Evolutionary conservation across 345 rosid genomes (phyloP).

Genomic region (Laguncularia racemosa): DNA sequence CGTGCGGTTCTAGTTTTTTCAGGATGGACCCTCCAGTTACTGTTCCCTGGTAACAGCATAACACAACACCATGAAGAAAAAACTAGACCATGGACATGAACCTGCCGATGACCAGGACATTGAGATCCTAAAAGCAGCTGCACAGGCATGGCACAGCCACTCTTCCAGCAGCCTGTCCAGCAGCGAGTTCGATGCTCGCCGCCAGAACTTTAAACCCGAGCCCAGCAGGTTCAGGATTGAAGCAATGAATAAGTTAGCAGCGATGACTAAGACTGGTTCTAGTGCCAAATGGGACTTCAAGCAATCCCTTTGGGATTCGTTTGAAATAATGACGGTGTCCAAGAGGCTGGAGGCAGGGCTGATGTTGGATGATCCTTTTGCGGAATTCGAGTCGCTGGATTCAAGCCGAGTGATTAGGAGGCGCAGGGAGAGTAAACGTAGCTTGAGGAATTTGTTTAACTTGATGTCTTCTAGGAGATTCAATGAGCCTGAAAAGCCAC

Average conservation of each 20-base stretch:
- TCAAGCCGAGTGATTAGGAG: conserved; percentile 6
- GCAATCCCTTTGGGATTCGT: conserved; percentile 69
- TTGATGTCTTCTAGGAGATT: conserved; percentile 45
- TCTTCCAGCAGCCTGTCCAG: conserved; percentile 33
- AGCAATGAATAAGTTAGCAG: conserved; percentile 20
- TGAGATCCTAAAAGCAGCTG: conserved; percentile 77
- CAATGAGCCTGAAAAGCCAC: conserved; percentile 17
- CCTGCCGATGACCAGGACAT: conserved; percentile 25
- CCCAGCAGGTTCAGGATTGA: conserved; percentile 75
- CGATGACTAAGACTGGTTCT: too few species aligned
- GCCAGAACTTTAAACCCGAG: conserved; percentile 29
- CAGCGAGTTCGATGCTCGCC: conserved; percentile 45
- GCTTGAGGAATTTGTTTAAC: conserved; percentile 59
- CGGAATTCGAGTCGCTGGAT: conserved; percentile 2
- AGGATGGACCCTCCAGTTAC: not conserved
- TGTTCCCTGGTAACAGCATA: not conserved
- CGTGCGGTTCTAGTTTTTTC: too few species aligned
- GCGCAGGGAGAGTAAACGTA: conserved; percentile 43
- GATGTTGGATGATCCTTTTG: conserved; percentile 27
- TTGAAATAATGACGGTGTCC: conserved; percentile 59
- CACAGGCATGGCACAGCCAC: conserved; percentile 77
- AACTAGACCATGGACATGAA: conserved; percentile 33
- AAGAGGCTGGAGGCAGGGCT: conserved; percentile 56
- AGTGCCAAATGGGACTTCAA: conserved; percentile 50
- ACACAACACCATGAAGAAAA: conserved; percentile 9